phyloP scores from a whole-genome alignment of 768 basidiomycete genomes.

The Lentinula raphanica region DNA sequence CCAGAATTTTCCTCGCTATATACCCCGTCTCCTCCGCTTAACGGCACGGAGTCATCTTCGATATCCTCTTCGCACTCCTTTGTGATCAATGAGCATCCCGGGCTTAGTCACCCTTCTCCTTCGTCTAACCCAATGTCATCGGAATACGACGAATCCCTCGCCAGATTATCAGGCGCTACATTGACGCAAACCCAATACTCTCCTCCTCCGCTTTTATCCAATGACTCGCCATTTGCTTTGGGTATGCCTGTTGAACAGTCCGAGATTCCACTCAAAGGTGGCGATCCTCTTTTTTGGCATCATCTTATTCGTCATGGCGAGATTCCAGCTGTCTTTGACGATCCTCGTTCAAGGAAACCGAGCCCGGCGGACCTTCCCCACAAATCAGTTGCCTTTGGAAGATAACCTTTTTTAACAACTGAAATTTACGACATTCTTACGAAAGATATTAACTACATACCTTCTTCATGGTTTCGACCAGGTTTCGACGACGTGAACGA shows the following conservation, averaged over 20 bases:
- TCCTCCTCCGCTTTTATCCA: constrained; percentile 23
- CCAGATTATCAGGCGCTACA: neutral
- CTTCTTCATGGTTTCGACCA: no score
- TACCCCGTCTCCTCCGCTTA: constrained; percentile 13
- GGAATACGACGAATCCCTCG: neutral
- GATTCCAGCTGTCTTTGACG: constrained; percentile 62
- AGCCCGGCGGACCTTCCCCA: neutral
- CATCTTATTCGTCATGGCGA: constrained; percentile 68
- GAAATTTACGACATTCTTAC: no score
- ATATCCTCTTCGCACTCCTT: constrained; percentile 20
- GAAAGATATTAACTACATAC: neutral
- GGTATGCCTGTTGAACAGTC: constrained; percentile 31
- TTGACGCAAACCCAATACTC: constrained; percentile 4
- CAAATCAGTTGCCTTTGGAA: constrained; percentile 23
- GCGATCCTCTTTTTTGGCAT: constrained; percentile 73
- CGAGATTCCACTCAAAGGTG: constrained; percentile 44
- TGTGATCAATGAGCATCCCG: constrained; percentile 2
- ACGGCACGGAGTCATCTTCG: constrained; percentile 17
- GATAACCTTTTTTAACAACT: constrained; percentile 19
- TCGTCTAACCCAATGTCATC: constrained; percentile 6
- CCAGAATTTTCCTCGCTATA: neutral
- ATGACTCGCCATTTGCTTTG: constrained; percentile 17
- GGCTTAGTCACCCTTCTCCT: constrained; percentile 13
- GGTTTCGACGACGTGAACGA: neutral
- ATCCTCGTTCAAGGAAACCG: constrained; percentile 44